Evolutionary conservation across 768 basidiomycete species (phyloP).

Genomic region (Rhodotorula babjevae): DNA sequence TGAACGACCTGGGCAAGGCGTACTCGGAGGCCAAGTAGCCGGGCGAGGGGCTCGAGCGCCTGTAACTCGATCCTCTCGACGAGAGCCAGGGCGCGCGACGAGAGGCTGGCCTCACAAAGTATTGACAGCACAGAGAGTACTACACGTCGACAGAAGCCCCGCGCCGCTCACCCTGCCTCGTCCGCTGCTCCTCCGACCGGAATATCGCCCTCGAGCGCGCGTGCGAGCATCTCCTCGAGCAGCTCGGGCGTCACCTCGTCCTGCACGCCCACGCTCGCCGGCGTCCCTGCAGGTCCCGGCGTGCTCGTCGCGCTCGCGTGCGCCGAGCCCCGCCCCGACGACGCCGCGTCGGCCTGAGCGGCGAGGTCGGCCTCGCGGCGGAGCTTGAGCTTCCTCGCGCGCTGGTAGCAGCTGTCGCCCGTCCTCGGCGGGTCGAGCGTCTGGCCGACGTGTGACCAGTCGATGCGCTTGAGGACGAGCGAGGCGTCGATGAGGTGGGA

Average conservation of each 20-base stretch:
- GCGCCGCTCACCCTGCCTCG: no score
- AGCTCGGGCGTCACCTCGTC: neutral
- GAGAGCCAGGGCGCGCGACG: no score
- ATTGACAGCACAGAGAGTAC: no score
- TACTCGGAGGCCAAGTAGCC: slow-evolving; percentile 4
- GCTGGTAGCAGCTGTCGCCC: slow-evolving; percentile 6
- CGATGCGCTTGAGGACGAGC: neutral
- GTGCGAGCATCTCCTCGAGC: neutral
- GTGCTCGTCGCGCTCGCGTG: no score
- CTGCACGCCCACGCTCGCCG: neutral
- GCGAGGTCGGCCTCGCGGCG: neutral
- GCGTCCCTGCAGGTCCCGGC: no score
- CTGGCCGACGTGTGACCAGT: neutral
- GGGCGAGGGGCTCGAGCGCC: neutral
- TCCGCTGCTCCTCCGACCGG: neutral
- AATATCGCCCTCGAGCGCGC: neutral
- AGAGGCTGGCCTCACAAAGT: no score
- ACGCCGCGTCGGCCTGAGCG: neutral
- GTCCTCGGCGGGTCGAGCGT: neutral
- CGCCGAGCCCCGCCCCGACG: neutral
- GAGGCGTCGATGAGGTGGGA: neutral
- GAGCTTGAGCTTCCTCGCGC: neutral
- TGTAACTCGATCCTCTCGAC: no score
- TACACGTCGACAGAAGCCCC: neutral
- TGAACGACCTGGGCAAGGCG: slow-evolving; percentile 10